Percentiles rank a stretch among this genome's conserved stretches.
Conservation (phyloP, 2,329 filamentous ascomycete species). For the Cadophora sp. region DNA sequence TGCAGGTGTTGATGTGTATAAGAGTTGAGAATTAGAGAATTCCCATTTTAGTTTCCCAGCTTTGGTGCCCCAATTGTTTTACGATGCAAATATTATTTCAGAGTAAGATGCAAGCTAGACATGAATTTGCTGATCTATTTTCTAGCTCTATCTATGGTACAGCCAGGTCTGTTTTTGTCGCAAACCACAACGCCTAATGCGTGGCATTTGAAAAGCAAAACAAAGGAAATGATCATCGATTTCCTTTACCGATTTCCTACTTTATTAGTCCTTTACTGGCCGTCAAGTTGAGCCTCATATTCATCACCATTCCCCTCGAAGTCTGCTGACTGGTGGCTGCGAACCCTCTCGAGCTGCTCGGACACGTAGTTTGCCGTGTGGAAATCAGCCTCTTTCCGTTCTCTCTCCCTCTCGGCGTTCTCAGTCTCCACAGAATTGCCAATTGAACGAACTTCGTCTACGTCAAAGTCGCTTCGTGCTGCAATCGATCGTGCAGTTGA, state of each 20-base stretch:
- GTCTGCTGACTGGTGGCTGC: constrained; percentile 52
- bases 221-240: neutral
- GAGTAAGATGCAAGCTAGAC: neutral
- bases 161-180: constrained; percentile 9
- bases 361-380: constrained; percentile 84
- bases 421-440: constrained; percentile 55
- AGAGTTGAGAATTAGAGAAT: constrained; percentile 21
- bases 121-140: constrained; percentile 19
- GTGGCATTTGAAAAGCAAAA: neutral
- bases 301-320: constrained; percentile 60
- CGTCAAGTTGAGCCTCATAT: constrained; percentile 64
- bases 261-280: constrained; percentile 19
- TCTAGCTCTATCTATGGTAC: constrained; percentile 24
- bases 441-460: constrained; percentile 49
- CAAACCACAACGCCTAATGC: constrained; percentile 9
- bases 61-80: neutral
- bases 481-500: constrained; percentile 86
- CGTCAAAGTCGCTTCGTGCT: constrained; percentile 77
- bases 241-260: neutral
- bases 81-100: neutral
- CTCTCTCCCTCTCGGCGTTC: constrained; percentile 57
- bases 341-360: constrained; percentile 79
- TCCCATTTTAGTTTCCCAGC: constrained; percentile 15
- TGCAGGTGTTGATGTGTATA: constrained; percentile 22
- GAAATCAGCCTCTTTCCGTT: constrained; percentile 64